Base-by-base conservation (phyloP, 306 rosid species). In the Acacia acuminata region DNA sequence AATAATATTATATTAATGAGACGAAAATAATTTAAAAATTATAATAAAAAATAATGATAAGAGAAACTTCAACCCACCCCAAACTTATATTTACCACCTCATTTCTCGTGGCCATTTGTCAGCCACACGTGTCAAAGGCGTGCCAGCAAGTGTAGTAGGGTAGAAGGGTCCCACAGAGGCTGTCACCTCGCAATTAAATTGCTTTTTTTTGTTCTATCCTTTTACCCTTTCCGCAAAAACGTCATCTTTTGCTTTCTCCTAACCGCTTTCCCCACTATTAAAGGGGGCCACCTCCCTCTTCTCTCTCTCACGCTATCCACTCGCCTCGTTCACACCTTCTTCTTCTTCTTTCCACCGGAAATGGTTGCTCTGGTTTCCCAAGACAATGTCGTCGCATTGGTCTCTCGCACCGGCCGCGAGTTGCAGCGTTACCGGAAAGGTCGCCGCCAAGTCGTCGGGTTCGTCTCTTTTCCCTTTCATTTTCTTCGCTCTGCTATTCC, bases 371-470 rank as follows among this genome's bases (percentile, higher is more conserved):
- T 85, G 79, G 83, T 89, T 30, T 82, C 98, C 43, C 86, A 89
- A 88, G 90, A 92, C 65, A 86, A 82, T 75, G 82, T 85, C 77
- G 93, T 90, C 20, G 82, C 92, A 75, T 86, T 92, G 94, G 96
- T 91, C 34, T 85, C 97, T 90, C 98, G 97, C 51, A 91, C 98
- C 0, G 98, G 98, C 17, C 85, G 98, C 36, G 90, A 94, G 40
- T 87, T 94, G 79, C 97, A 94, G 79, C 91, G 97, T 15, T 92
- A 92, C 85, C 75, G 69, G 64, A 91, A 83, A 58, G 97, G 98
- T 48, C 94, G 92, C 72, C 98, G 98, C 64, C 98, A 88, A 91
- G 96, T 92, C 51, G 97, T 94, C 0, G 98, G 98, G 98, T 94
- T 79, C 10, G 88, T 88, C 42, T 43, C 40, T 73, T 19, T 69